Percentiles rank a stretch among this genome's conserved stretches.
phyloP scores from a whole-genome alignment of 2,329 filamentous ascomycete species.

The Aspergillus jensenii region DNA sequence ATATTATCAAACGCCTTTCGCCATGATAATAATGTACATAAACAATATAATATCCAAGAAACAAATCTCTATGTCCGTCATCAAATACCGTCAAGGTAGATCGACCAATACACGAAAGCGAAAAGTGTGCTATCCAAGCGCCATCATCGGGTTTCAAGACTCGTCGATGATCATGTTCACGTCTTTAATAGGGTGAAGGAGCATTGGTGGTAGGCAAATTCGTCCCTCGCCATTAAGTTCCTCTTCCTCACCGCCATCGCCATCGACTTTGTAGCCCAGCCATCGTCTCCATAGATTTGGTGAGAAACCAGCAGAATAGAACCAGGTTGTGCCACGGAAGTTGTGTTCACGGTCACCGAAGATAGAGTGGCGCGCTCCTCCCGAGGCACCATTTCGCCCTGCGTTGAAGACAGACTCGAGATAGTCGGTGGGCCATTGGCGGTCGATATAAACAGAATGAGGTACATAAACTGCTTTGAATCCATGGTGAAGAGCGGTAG shows the following conservation, averaged over 20 bases:
- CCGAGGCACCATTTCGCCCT: constrained; percentile 70
- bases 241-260: constrained; percentile 74
- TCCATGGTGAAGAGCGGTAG: constrained; percentile 83
- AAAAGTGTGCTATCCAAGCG: background rate
- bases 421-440: constrained; percentile 78
- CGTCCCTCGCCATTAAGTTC: constrained; percentile 73
- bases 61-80: background rate
- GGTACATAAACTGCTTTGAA: constrained; percentile 90
- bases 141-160: constrained; percentile 16
- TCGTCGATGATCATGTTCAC: constrained; percentile 57
- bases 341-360: constrained; percentile 89
- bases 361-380: constrained; percentile 70
- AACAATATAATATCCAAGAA: background rate
- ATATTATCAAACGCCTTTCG: background rate
- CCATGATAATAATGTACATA: background rate
- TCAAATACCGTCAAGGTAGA: background rate
- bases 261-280: constrained; percentile 78
- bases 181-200: constrained; percentile 84
- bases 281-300: constrained; percentile 80
- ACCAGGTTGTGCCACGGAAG: constrained; percentile 83
- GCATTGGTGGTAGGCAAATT: constrained; percentile 88
- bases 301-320: constrained; percentile 82
- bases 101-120: background rate
- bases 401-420: constrained; percentile 79
- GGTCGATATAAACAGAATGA: constrained; percentile 84